phyloP scores from a whole-genome alignment of 352 stramenopile species.

The Aphanomyces stellatus region DNA sequence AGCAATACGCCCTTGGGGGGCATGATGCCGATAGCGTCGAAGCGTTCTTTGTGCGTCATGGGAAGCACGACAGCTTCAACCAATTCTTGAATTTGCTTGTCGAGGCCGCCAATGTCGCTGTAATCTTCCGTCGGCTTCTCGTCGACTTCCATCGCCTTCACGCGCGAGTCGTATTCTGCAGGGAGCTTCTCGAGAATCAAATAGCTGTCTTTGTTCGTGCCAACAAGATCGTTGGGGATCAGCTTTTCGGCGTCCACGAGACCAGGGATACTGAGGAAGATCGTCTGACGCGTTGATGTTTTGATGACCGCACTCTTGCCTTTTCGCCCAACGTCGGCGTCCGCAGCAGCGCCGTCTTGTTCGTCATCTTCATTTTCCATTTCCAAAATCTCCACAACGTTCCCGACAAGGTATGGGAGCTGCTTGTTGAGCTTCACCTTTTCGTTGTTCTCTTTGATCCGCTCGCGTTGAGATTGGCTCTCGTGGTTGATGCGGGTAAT shows the following conservation, averaged over 20 bases:
- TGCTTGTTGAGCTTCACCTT: conserved; percentile 99
- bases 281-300: conserved; percentile 96
- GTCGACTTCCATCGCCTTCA: conserved; percentile 98
- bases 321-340: conserved; percentile 87
- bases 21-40: conserved; percentile 94
- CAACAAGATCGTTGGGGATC: conserved; percentile 95
- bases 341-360: conserved; percentile 88
- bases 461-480: conserved; percentile 86
- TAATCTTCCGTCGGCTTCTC: conserved; percentile 93
- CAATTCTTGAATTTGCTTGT: conserved; percentile 99
- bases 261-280: conserved; percentile 97
- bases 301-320: conserved; percentile 96
- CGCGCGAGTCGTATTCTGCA: conserved; percentile 96
- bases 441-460: conserved; percentile 98
- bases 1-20: conserved; percentile 97
- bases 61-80: conserved; percentile 97
- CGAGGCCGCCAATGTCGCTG: conserved; percentile 92
- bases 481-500: conserved; percentile 96
- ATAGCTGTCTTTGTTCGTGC: conserved; percentile 99
- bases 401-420: conserved; percentile 97
- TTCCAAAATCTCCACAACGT: conserved; percentile 93
- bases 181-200: conserved; percentile 98
- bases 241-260: conserved; percentile 93
- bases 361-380: conserved; percentile 89
- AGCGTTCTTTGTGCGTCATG: conserved; percentile 98